phyloP scores from a whole-genome alignment of 1,284 basidiomycete species.

The Rhizoctonia solani region DNA sequence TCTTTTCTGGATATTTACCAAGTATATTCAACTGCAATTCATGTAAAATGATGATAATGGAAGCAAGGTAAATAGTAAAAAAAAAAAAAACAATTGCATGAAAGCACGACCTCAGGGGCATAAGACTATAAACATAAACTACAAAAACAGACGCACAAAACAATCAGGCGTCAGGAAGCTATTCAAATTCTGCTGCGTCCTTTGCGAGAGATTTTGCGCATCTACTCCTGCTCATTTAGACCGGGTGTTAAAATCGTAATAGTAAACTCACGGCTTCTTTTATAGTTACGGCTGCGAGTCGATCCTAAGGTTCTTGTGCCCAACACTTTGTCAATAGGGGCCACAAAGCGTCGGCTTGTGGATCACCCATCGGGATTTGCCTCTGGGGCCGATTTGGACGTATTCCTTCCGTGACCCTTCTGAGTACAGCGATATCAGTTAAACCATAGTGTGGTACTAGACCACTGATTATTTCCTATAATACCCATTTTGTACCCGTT shows the following conservation, averaged over 20 bases:
- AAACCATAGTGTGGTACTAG: neutral
- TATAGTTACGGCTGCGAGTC: no score
- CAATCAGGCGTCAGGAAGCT: no score
- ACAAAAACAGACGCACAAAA: no score
- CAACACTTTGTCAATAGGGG: neutral
- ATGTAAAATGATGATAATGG: no score
- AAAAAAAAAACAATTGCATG: no score
- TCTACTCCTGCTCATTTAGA: constrained; percentile 43
- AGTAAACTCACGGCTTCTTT: neutral
- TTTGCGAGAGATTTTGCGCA: no score
- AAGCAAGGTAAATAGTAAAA: no score
- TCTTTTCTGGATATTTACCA: no score
- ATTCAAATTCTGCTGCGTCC: no score
- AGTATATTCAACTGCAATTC: no score
- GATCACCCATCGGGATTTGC: neutral
- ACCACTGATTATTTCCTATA: constrained; percentile 10
- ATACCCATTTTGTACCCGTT: neutral
- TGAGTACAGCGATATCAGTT: neutral
- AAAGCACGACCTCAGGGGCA: no score
- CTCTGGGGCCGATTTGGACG: neutral
- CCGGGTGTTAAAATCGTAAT: neutral
- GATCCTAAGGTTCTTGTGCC: constrained; percentile 3
- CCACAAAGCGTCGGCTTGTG: constrained; percentile 7
- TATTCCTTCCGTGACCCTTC: neutral
- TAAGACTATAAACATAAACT: no score